A percentile compares a stretch with the other conserved stretches of the same genome.
Conservation (phyloP, 208 protist species). For the Trypanosoma caninum region DNA sequence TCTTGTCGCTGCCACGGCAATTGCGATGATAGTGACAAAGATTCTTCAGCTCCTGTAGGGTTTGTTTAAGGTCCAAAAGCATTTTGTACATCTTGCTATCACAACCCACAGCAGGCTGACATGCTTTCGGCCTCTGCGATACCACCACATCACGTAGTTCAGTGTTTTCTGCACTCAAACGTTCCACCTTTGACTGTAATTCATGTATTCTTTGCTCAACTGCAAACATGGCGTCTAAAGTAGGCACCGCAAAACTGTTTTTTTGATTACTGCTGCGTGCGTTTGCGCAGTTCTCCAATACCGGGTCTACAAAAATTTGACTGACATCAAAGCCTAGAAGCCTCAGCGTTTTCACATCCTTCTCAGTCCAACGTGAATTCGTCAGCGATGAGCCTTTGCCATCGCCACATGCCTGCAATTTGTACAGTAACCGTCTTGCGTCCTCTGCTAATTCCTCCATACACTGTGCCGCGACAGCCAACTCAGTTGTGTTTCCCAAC, state of each 20-base stretch:
- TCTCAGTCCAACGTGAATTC: neutral
- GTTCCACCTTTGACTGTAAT: slow-evolving; percentile 4
- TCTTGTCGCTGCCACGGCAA: too few species aligned
- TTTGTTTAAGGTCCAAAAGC: too few species aligned
- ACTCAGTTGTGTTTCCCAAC: neutral
- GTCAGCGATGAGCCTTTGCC: neutral
- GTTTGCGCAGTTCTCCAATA: neutral
- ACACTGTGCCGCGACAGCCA: slow-evolving; percentile 9
- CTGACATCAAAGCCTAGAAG: slow-evolving; percentile 20
- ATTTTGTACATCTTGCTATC: too few species aligned
- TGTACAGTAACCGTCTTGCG: neutral
- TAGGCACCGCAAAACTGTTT: neutral
- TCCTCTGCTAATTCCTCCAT: slow-evolving; percentile 17
- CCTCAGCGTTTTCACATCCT: slow-evolving; percentile 12
- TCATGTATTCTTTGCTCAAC: slow-evolving; percentile 4
- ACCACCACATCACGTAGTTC: neutral
- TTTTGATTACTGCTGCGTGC: too few species aligned
- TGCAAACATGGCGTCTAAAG: slow-evolving; percentile 2
- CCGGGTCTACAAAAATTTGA: neutral
- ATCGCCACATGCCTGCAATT: slow-evolving; percentile 3
- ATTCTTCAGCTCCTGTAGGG: too few species aligned
- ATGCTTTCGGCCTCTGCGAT: neutral
- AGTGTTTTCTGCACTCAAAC: slow-evolving; percentile 2
- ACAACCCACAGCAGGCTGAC: neutral
- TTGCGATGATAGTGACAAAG: too few species aligned